Evolutionary conservation across 2,329 filamentous ascomycete species (phyloP), one percentile per base, ranked within the genome.

Genomic region (Fusarium sp.): DNA sequence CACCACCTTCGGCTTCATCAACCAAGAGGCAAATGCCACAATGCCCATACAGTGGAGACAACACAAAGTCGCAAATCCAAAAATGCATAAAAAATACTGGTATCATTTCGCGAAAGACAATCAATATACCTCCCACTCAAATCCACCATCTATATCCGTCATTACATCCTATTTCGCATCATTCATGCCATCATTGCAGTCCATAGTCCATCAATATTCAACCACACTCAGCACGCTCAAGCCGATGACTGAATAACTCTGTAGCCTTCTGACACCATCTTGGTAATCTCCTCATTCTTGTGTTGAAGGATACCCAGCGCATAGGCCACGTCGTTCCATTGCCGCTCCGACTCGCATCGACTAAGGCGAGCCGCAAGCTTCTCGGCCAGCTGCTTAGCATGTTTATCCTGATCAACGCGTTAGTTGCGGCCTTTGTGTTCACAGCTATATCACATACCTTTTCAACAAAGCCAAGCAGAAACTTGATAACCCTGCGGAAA

Each of bases 271-370:
- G 84, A 79, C 15, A 96, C 83, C 57, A 89, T 74, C 80, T 93
- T 95, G 57, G 85, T 83, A 54, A 96, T 96, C 41, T 96, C 92
- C 72, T 96, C 92, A 70, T 94, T 94, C 81, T 95, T 96, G 75
- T 99, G 95, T 72, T 93, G 93, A 53, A 99, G 79, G 58, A 97
- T 78, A 3, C 92, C 92, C 58, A 99, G 79, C 4, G 93, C 93
- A 80, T 93, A 99, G 0, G 94, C 92, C 39, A 98, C 93, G 78
- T 99, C 95, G 73, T 94, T 96, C 95, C 95, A 99, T 75, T 98
- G 93, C 64, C 93, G 84, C 79, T 99, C 94, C 43, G 85, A 96
- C 74, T 97, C 93, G 72, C 93, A 97, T 42, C 94, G 85, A 2
- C 85, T 83, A 40, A 99, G 83, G 65, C 95, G 86, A 6, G 93